Evolutionary conservation across 441 rosid species (phyloP), one percentile per base, ranked within the genome.

Genomic region (Flueggea neowawraea): DNA sequence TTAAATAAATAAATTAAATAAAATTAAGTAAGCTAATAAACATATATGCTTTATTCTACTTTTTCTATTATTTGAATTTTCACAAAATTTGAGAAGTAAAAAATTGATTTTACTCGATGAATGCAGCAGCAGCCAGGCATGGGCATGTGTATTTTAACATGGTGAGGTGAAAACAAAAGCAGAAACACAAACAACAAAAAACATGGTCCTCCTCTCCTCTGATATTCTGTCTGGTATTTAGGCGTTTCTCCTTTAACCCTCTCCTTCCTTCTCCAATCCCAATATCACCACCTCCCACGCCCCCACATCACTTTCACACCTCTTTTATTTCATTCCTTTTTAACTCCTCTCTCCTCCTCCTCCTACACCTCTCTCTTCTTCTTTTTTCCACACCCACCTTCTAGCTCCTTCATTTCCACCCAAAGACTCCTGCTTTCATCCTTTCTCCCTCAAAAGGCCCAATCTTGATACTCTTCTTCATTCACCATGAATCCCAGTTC

Each of bases 151-250:
- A 28, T 22, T 22, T 22, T 22, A 55, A 14, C n/a, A 58, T 10
- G 49, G 11, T 10, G 15, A 67, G 31, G 36, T 10, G 13, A 33
- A 33, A 56, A 53, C 52, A 31, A 31, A 60, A 61, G 45, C 60
- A 50, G 48, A 16, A 67, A 68, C 62, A 48, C 36, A 55, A 33
- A 60, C 61, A 64, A 16, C 12, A 16, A 54, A 53, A 22, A 36
- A 36, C 41, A 36, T 36, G 41, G 41, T 36, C 41, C 41, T 22
- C 28, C 28, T 22, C 28, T 22, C 28, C 28, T 36, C 41, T 36
- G 51, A 74, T 82, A 69, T 78, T 79, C 66, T 84, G 96, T 88
- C 90, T 85, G 96, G 89, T 82, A 81, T 84, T 72, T 79, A 71
- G 94, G 91, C 68, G 62, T 41, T 57, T 69, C 59, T 28, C 48